These are phyloP conservation scores for Irpex sp. DNA, from an alignment of 1,284 basidiomycete species.

Conservation along the genomic window DNA sequence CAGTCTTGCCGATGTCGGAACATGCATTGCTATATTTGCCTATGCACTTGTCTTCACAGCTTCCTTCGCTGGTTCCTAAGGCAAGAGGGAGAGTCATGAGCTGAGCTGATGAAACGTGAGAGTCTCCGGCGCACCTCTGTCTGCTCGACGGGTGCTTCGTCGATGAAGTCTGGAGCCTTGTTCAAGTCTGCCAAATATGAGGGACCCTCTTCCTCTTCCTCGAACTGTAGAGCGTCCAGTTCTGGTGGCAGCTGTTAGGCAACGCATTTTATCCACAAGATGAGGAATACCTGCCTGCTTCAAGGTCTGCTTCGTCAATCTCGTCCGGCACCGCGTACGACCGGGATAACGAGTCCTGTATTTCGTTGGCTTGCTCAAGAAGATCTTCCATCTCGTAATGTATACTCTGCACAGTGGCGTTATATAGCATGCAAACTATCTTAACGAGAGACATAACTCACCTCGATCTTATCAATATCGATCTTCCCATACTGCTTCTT, in stretches of 20 bases:
- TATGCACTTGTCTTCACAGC: slow-evolving; percentile 29
- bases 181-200: slow-evolving; percentile 85
- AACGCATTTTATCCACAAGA: too few relatives aligned
- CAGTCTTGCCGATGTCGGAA: slow-evolving; percentile 13
- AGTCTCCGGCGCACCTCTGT: slow-evolving; percentile 45
- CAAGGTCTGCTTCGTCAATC: slow-evolving; percentile 94
- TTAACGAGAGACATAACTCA: slow-evolving; percentile 30
- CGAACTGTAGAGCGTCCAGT: slow-evolving; percentile 84
- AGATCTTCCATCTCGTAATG: slow-evolving; percentile 99
- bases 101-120: background rate
- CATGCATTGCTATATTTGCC: background rate
- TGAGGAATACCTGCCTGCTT: slow-evolving; percentile 71
- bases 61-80: slow-evolving; percentile 24
- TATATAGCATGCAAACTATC: background rate
- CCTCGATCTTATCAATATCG: slow-evolving; percentile 98
- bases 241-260: slow-evolving; percentile 44
- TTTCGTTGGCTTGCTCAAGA: slow-evolving; percentile 96
- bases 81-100: slow-evolving; percentile 4
- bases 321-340: slow-evolving; percentile 98
- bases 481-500: slow-evolving; percentile 97
- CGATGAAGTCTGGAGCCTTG: slow-evolving; percentile 87
- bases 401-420: slow-evolving; percentile 58
- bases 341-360: slow-evolving; percentile 91
- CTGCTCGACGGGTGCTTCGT: slow-evolving; percentile 74
- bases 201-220: slow-evolving; percentile 84